phyloP scores from a whole-genome alignment of 2,329 filamentous ascomycete genomes.

The Diaporthe aspalathi region DNA sequence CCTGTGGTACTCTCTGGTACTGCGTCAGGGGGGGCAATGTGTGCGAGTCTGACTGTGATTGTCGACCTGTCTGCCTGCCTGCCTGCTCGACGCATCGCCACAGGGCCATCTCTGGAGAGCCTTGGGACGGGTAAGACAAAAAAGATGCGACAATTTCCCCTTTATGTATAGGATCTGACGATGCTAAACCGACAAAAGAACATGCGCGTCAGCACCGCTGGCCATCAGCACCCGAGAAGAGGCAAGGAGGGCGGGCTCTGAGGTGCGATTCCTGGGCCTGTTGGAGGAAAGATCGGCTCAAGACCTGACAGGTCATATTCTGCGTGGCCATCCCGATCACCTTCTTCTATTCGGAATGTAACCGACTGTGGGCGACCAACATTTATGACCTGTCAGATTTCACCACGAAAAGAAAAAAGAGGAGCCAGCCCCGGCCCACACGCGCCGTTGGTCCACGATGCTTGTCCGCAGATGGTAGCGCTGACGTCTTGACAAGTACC shows the following conservation, averaged over 20 bases:
- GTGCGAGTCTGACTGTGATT: slow-evolving; percentile 13
- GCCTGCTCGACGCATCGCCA: neutral
- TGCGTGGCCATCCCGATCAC: slow-evolving; percentile 32
- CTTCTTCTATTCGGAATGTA: slow-evolving; percentile 35
- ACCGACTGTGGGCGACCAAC: slow-evolving; percentile 32
- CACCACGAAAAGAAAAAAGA: slow-evolving; percentile 38
- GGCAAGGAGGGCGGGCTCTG: slow-evolving; percentile 22
- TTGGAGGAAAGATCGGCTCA: slow-evolving; percentile 36
- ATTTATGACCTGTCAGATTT: slow-evolving; percentile 38
- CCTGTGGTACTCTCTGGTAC: too few species aligned
- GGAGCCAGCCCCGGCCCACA: slow-evolving; percentile 27
- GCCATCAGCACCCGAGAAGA: slow-evolving; percentile 19
- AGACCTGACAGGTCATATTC: slow-evolving; percentile 35
- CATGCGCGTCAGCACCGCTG: slow-evolving; percentile 11
- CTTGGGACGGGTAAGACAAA: slow-evolving; percentile 32
- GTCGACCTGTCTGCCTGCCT: neutral
- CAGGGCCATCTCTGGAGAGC: neutral
- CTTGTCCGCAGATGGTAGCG: slow-evolving; percentile 30
- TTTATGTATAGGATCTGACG: slow-evolving; percentile 28
- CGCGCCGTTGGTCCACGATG: slow-evolving; percentile 33
- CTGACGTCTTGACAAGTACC: slow-evolving; percentile 35
- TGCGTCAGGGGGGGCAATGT: neutral
- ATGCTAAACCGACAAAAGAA: slow-evolving; percentile 1
- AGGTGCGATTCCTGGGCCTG: neutral
- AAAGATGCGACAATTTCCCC: slow-evolving; percentile 10